phyloP scores from a whole-genome alignment of 345 rosid species.

The Hevea brasiliensis region DNA sequence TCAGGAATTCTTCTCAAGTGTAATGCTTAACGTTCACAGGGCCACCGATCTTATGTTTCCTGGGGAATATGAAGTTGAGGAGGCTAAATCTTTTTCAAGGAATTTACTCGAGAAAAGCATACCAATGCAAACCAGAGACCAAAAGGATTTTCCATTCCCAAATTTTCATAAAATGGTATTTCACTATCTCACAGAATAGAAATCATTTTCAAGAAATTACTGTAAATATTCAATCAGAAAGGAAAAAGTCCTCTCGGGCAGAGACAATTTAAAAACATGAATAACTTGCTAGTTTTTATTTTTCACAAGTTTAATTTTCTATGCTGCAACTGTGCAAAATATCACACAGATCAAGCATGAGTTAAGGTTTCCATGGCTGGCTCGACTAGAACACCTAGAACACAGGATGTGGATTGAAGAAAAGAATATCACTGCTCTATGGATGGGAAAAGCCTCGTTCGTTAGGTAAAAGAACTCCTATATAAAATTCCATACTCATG shows the following conservation, averaged over 20 bases:
- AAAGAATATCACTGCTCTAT: constrained; percentile 35
- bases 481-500: neutral
- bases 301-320: too few relatives aligned
- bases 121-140: neutral
- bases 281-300: too few relatives aligned
- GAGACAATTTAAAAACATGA: too few relatives aligned
- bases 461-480: constrained; percentile 36
- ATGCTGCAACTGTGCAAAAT: neutral
- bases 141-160: neutral
- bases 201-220: too few relatives aligned
- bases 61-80: constrained; percentile 47
- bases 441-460: constrained; percentile 48
- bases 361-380: constrained; percentile 51
- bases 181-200: too few relatives aligned
- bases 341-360: constrained; percentile 48
- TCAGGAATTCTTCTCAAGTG: constrained; percentile 30
- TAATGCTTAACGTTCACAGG: constrained; percentile 49
- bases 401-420: constrained; percentile 66
- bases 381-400: constrained; percentile 58
- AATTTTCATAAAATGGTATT: constrained; percentile 25
- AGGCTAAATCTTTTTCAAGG: constrained; percentile 50
- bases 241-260: too few relatives aligned
- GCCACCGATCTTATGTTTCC: constrained; percentile 64
- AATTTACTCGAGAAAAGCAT: constrained; percentile 38
- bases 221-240: too few relatives aligned